A percentile compares a stretch with the other conserved stretches of the same genome.
phyloP scores from a whole-genome alignment of 768 basidiomycete genomes.

The Dacryopinax spathularia region DNA sequence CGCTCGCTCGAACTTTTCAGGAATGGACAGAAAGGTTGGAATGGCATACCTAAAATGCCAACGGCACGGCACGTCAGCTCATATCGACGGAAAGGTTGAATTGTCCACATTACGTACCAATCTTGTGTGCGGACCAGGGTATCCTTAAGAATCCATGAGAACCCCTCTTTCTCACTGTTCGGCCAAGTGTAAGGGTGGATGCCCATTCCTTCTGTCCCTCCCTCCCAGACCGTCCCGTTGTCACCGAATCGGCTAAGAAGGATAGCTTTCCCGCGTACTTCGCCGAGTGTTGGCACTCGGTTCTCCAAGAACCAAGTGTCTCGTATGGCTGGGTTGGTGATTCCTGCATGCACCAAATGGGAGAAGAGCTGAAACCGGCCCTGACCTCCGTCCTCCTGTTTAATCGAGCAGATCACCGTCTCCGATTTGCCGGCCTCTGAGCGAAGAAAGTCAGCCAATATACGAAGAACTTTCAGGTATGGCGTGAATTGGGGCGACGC shows the following conservation, averaged over 20 bases:
- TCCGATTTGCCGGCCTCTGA: constrained; percentile 44
- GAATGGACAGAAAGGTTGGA: constrained; percentile 62
- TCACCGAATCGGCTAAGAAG: constrained; percentile 77
- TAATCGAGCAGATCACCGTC: constrained; percentile 74
- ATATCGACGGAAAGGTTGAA: not conserved
- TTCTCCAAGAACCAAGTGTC: constrained; percentile 75
- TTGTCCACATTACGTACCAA: constrained; percentile 39
- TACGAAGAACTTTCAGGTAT: constrained; percentile 50
- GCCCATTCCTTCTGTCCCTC: constrained; percentile 54
- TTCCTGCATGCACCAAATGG: constrained; percentile 46
- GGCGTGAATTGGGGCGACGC: constrained; percentile 53
- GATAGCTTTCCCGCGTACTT: constrained; percentile 73
- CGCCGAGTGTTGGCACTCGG: constrained; percentile 61
- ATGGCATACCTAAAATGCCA: constrained; percentile 55
- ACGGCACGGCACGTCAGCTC: not conserved
- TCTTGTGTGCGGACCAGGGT: constrained; percentile 66
- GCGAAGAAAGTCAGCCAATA: constrained; percentile 50
- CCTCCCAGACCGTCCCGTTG: constrained; percentile 53
- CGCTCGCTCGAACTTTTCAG: constrained; percentile 59
- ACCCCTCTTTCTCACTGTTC: constrained; percentile 55
- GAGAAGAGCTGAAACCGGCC: constrained; percentile 44
- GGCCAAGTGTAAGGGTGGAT: constrained; percentile 85
- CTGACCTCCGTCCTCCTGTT: constrained; percentile 60
- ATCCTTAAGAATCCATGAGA: constrained; percentile 57
- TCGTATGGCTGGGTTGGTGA: constrained; percentile 32